Evolutionary conservation across 768 basidiomycete genomes (phyloP).

Genomic region (Trametes cingulata): DNA sequence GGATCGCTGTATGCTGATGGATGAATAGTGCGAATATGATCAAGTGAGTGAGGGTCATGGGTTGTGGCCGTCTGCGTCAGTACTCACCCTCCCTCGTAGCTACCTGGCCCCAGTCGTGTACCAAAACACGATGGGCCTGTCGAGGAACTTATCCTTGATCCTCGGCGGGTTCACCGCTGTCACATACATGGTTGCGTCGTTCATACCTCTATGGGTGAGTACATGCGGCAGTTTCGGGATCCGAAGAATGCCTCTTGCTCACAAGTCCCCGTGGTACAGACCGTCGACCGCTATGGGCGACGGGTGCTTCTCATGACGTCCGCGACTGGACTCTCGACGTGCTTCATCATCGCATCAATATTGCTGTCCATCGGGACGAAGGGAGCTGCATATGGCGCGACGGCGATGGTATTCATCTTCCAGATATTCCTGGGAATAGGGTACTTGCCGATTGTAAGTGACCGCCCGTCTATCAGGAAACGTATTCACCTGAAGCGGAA

Average conservation of each 20-base stretch:
- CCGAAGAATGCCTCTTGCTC: background rate
- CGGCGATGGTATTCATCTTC: constrained; percentile 44
- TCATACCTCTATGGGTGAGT: constrained; percentile 40
- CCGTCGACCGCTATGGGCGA: constrained; percentile 43
- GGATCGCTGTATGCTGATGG: background rate
- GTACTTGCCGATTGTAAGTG: constrained; percentile 40
- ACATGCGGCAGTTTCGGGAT: background rate
- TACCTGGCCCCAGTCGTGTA: constrained; percentile 44
- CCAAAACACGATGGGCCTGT: constrained; percentile 44
- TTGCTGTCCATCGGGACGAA: constrained; percentile 38
- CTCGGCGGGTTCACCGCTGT: constrained; percentile 42
- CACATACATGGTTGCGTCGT: constrained; percentile 43
- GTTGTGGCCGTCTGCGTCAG: too few relatives aligned
- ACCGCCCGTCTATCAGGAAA: too few relatives aligned
- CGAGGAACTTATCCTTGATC: constrained; percentile 41
- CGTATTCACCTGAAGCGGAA: background rate
- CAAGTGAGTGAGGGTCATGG: constrained; percentile 27
- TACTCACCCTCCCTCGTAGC: constrained; percentile 19
- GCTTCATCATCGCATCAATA: constrained; percentile 39
- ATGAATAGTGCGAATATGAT: constrained; percentile 40
- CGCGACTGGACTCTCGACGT: constrained; percentile 39
- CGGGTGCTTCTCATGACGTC: constrained; percentile 40
- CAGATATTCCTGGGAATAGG: constrained; percentile 44
- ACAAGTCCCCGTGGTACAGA: constrained; percentile 31
- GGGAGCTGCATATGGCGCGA: constrained; percentile 38